phyloP scores from a whole-genome alignment of 306 rosid genomes.

The Betula pendula region DNA sequence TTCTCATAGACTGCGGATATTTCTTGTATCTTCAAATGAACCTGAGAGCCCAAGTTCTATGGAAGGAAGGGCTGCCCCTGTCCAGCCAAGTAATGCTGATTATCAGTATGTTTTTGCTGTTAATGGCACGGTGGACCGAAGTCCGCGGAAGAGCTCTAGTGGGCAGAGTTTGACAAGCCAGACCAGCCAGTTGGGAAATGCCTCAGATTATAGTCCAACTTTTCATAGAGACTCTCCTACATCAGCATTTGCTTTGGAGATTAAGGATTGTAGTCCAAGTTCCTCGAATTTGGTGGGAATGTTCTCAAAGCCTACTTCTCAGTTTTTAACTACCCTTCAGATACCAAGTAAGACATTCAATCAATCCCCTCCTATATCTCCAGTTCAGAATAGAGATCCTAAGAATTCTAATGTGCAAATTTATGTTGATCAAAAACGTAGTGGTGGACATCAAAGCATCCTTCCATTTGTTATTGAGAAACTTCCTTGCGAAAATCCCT shows the following conservation, averaged over 20 bases:
- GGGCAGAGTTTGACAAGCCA: conserved; percentile 62
- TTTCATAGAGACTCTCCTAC: conserved; percentile 45
- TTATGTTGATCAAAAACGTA: conserved; percentile 41
- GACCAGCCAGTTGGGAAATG: conserved; percentile 54
- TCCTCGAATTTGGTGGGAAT: conserved; percentile 45
- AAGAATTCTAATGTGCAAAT: conserved; percentile 37
- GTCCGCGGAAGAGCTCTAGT: conserved; percentile 50
- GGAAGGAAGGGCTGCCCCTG: conserved; percentile 55
- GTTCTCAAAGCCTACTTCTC: conserved; percentile 47
- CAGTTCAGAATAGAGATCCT: conserved; percentile 48
- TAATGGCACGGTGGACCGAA: conserved; percentile 69
- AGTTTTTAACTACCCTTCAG: conserved; percentile 42
- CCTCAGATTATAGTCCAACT: conserved; percentile 62
- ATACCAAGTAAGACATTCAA: conserved; percentile 46
- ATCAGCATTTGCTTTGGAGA: conserved; percentile 48
- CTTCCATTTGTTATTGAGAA: conserved; percentile 48
- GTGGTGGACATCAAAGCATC: conserved; percentile 39
- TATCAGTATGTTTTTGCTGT: conserved; percentile 77
- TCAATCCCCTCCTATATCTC: conserved; percentile 50
- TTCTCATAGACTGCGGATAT: conserved; percentile 76
- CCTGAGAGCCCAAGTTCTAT: conserved; percentile 56
- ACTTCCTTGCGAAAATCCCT: conserved; percentile 39
- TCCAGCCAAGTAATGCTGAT: conserved; percentile 53
- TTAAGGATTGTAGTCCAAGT: conserved; percentile 45
- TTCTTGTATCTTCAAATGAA: conserved; percentile 77